Conservation (phyloP, 257 asterid species). For the Solanum appendiculatum region DNA sequence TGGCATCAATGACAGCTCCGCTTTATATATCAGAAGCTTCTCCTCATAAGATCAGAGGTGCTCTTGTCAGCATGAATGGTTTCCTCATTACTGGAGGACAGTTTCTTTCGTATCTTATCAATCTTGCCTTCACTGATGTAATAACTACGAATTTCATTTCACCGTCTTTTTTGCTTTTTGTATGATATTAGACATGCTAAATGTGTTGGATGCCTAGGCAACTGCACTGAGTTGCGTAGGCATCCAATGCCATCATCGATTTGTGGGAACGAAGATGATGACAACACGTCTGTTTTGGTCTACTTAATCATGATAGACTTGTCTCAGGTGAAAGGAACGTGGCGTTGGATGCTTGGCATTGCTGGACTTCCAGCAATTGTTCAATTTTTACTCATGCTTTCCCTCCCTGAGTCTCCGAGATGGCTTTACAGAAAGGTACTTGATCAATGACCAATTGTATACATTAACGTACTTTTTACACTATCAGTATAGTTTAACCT, state of each 20-base stretch:
- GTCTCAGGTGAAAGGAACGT: conserved; percentile 21
- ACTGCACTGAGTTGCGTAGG: background rate
- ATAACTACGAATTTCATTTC: background rate
- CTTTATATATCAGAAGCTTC: conserved; percentile 11
- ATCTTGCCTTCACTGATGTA: conserved; percentile 10
- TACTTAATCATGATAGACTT: background rate
- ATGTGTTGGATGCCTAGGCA: background rate
- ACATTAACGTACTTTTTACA: background rate
- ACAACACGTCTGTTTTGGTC: background rate
- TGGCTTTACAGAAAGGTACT: conserved; percentile 28
- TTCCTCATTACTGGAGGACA: conserved; percentile 6
- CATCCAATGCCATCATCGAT: background rate
- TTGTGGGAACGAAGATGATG: background rate
- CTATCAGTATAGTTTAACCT: background rate
- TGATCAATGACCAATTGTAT: background rate
- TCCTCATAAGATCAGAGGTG: conserved; percentile 9
- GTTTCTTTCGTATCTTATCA: conserved; percentile 1
- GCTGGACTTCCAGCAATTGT: conserved; percentile 24
- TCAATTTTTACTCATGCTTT: conserved; percentile 23
- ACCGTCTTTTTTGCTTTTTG: background rate
- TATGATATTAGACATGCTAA: background rate
- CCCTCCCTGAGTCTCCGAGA: conserved; percentile 33
- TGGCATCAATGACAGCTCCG: conserved; percentile 8
- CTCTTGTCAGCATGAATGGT: background rate
- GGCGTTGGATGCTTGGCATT: conserved; percentile 43